Evolutionary conservation across 805 yeast genomes (phyloP), one percentile per base, ranked within the genome.

Genomic region (Lipomyces oligophaga): DNA sequence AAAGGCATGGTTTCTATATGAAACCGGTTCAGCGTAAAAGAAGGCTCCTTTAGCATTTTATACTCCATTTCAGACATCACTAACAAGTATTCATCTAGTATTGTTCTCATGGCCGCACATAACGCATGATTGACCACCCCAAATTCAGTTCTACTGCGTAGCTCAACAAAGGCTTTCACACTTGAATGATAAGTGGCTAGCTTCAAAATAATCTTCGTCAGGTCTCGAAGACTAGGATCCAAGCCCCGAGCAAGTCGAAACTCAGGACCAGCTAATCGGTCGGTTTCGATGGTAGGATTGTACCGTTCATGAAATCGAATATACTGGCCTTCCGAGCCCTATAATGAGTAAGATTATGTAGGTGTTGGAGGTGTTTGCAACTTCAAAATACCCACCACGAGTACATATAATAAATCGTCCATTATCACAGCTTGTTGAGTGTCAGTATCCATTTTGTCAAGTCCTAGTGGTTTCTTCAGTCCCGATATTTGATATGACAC

Each of bases 91-190:
- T 64, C 63, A 37, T 67, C 61, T 45, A 80, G 58, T 39, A 75
- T 66, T 1, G 61, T 57, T 31, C 81, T 64, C 2, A 88, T 72
- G 33, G 78, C 78, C 43, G 67, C 72, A 49, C 93, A 85, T 5
- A 93, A 66, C 3, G 84, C 75, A 57, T 88, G 95, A 43, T 83
- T 72, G 1, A 84, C 81, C 42, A 76, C 74, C 0, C 98, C 98
- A 60, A 76, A 79, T 19, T 62, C 60, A 3, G 70, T 67, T 21
- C 68, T 67, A 52, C 80, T 70, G 64, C 83, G 86, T 15, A 67
- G 58, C 51, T 82, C 85, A 3, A 78, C 69, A 58, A 86, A 88
- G 11, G 76, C 69, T 6, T 64, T 63, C 42, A 93, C 67, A 1
- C 81, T 77, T 22, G 73, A 67, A 60, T 76, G 84, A 62, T 74